These are phyloP conservation scores for Ceratorhiza oryzae-sativae DNA, from an alignment of 1,284 basidiomycete genomes.

Conservation along the genomic window DNA sequence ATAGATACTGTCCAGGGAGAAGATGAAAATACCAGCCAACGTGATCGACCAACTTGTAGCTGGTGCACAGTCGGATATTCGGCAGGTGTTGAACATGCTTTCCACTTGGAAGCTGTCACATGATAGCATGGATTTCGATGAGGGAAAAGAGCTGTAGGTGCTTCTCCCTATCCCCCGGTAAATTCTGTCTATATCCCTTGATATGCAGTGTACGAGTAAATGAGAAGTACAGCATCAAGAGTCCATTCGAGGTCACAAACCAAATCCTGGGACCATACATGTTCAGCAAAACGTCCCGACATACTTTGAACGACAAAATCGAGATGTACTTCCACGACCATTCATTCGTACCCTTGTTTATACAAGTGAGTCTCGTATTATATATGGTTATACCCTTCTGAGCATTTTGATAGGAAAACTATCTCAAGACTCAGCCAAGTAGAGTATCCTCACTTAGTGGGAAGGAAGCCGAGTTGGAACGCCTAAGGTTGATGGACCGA, in stretches of 20 bases:
- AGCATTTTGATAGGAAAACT: constrained; percentile 75
- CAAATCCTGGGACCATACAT: constrained; percentile 90
- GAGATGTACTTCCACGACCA: constrained; percentile 98
- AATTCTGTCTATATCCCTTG: not conserved
- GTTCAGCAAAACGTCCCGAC: constrained; percentile 81
- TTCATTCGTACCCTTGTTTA: constrained; percentile 91
- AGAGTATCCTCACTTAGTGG: constrained; percentile 64
- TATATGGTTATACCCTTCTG: not conserved
- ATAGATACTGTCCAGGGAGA: constrained; percentile 66
- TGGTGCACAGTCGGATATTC: constrained; percentile 93
- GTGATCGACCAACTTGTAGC: constrained; percentile 91
- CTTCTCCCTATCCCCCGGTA: not conserved
- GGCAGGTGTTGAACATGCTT: constrained; percentile 96
- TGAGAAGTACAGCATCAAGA: constrained; percentile 91
- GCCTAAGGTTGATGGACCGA: constrained; percentile 82
- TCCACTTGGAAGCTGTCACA: constrained; percentile 92
- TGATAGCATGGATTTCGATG: constrained; percentile 84
- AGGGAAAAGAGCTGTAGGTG: constrained; percentile 84
- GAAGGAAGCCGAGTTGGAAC: constrained; percentile 69
- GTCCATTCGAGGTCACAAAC: constrained; percentile 86
- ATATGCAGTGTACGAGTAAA: constrained; percentile 79
- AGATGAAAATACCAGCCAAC: constrained; percentile 87
- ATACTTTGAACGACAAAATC: constrained; percentile 90
- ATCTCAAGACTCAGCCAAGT: constrained; percentile 81
- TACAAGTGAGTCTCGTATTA: constrained; percentile 67